phyloP scores from a whole-genome alignment of 768 basidiomycete genomes.

The Boletus sp. region DNA sequence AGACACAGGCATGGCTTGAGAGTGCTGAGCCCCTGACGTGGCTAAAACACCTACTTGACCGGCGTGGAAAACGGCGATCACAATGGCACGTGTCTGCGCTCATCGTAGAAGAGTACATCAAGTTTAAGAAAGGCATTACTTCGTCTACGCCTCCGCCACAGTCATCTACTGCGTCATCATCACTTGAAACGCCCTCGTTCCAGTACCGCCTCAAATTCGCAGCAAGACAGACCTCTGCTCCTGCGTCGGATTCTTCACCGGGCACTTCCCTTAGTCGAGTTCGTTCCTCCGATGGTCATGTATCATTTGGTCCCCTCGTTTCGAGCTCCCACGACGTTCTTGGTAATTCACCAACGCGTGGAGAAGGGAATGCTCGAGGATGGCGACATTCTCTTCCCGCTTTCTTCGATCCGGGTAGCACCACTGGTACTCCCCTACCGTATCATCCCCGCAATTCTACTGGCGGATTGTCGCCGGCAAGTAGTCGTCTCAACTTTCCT shows the following conservation, averaged over 20 bases:
- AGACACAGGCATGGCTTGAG: constrained; percentile 54
- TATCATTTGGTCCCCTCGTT: constrained; percentile 59
- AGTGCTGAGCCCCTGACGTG: constrained; percentile 70
- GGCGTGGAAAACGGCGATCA: constrained; percentile 40
- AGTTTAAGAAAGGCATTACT: constrained; percentile 35
- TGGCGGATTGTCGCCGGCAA: constrained; percentile 43
- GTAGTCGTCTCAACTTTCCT: constrained; percentile 41
- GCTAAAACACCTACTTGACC: constrained; percentile 65
- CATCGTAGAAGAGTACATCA: constrained; percentile 64
- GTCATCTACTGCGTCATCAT: constrained; percentile 13
- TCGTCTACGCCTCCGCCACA: constrained; percentile 14
- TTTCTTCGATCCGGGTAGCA: constrained; percentile 33
- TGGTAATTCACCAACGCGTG: constrained; percentile 45
- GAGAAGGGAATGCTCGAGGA: constrained; percentile 33
- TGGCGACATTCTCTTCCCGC: constrained; percentile 31
- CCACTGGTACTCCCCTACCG: constrained; percentile 36
- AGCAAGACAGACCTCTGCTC: constrained; percentile 26
- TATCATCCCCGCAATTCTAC: constrained; percentile 25
- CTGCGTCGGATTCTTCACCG: constrained; percentile 40
- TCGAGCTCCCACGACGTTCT: constrained; percentile 48
- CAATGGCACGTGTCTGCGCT: constrained; percentile 68
- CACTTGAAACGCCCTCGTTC: constrained; percentile 12
- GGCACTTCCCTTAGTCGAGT: constrained; percentile 40
- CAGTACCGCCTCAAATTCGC: constrained; percentile 11
- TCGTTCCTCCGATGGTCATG: constrained; percentile 44